Base-by-base conservation (phyloP, 257 asterid genomes). In the Voacanga thouarsii region DNA sequence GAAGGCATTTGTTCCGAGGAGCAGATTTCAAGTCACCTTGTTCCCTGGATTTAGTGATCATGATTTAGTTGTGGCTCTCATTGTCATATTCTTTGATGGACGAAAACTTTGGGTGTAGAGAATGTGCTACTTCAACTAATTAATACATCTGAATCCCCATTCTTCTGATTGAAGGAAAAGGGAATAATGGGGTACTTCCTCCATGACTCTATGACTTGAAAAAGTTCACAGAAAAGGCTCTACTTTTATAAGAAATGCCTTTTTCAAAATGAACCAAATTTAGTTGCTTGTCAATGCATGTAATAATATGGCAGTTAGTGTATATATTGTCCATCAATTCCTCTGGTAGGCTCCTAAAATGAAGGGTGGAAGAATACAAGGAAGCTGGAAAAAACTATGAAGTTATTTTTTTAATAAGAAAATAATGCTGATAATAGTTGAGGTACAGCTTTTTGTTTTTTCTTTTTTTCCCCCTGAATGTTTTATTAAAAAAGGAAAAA, bases 31-130 rank as follows among this genome's bases (percentile, higher is more conserved):
- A 53, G 92, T 87, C 16, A 93, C 99, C 19, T 74, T 95, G 67
- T 93, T 95, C 74, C 99, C 98, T 5, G 97, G 97, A 77, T 85
- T 78, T 26, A 79, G 74, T 39, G 97, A 93, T 80, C 89, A 77
- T 75, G 72, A 80, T 72, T 78, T 95, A 79, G 83, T 89, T 76
- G 91, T 89, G 14, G 88, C 96, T 78, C 88, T 95, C 71, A 45
- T 90, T 77, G 90, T 82, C 72, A 71, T 93, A 65, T 95, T 86
- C 73, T 92, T 91, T 75, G 83, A 93, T 86, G 96, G 97, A 72
- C 80, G 91, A 85, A 91, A 84, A 87, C 86, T 95, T 69, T 95
- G 97, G 99, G 75, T 90, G 65, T 95, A 81, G 75, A 44, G 61
- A 7, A 44, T 72, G 44, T 65, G 21, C 73, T 60, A 33, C 61